A percentile compares a stretch with the other conserved stretches of the same genome.
These are phyloP conservation scores for Suillus sp. DNA, from an alignment of 768 basidiomycete species.

Conservation along the genomic window DNA sequence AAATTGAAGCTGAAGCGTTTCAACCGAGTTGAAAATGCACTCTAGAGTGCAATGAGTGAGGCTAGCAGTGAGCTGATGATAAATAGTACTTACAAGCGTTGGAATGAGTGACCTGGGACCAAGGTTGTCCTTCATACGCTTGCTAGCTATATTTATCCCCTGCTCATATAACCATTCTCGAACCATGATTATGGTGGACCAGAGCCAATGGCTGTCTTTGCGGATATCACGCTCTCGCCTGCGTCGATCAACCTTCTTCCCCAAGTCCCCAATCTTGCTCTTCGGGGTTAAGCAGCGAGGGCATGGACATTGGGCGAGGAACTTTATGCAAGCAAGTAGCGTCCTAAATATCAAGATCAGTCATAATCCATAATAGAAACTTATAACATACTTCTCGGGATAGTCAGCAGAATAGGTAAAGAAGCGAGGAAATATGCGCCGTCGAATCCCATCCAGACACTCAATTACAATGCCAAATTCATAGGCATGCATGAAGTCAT, in stretches of 20 bases:
- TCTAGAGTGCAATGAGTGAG: conserved; percentile 25
- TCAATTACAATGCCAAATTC: conserved; percentile 21
- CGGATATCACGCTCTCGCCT: not conserved
- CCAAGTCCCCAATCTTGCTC: conserved; percentile 16
- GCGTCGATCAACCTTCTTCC: conserved; percentile 13
- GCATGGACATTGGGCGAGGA: conserved; percentile 24
- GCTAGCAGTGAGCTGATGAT: no score
- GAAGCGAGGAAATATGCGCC: conserved; percentile 19
- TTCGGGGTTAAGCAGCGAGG: no score
- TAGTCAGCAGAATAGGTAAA: conserved; percentile 35
- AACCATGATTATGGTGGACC: conserved; percentile 3
- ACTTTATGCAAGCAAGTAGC: conserved; percentile 23
- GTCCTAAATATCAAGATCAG: conserved; percentile 17
- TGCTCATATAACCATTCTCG: conserved; percentile 11
- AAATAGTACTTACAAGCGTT: not conserved
- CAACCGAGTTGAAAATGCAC: conserved; percentile 37
- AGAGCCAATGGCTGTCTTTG: not conserved
- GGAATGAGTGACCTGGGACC: not conserved
- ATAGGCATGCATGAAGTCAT: conserved; percentile 29
- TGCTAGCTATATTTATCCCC: conserved; percentile 4
- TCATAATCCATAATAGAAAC: not conserved
- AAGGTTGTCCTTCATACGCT: not conserved
- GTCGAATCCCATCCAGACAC: no score
- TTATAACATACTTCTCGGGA: conserved; percentile 33
- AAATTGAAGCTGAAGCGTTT: conserved; percentile 24